Evolutionary conservation across 805 yeast genomes (phyloP), one percentile per base, ranked within the genome.

Genomic region (Yarrowia phangngaensis): DNA sequence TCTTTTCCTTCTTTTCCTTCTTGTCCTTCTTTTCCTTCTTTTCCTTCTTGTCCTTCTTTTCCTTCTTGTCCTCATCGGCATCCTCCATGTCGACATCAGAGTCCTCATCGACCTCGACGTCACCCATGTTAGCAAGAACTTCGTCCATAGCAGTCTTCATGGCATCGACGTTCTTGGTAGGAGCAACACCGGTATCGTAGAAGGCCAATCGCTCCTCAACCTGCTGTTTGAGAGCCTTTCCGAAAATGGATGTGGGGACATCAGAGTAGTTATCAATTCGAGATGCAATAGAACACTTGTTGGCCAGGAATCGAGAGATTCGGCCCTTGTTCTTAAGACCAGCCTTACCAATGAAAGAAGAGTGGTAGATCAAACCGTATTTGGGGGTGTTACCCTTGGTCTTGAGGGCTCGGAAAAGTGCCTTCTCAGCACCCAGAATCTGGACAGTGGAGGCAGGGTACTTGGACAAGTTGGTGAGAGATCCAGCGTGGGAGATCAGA

Each of bases 371-470:
- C 62, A 92, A 75, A 74, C 98, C 98, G 65, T 92, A 92, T 70
- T 92, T 92, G 65, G 98, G 98, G 54, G 98, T 92, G 69, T 92
- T 95, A 63, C 89, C 96, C 71, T 92, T 92, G 53, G 98, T 92
- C 76, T 92, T 92, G 64, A 92, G 80, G 55, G 98, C 98, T 74
- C 98, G 83, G 79, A 92, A 92, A 54, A 92, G 75, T 32, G 98
- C 98, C 79, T 92, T 92, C 74, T 92, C 98, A 56, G 98, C 97
- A 69, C 98, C 98, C 66, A 92, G 77, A 58, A 92, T 90, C 76
- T 92, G 98, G 56, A 92, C 83, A 51, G 98, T 92, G 16, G 98
- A 92, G 54, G 98, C 97, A 58, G 98, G 97, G 41, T 97, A 94
- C 74, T 92, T 92, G 58, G 98, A 95, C 61, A 92, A 76, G 52